Evolutionary conservation across 441 rosid species (phyloP).

Genomic region (Pelargonium fulgidum): DNA sequence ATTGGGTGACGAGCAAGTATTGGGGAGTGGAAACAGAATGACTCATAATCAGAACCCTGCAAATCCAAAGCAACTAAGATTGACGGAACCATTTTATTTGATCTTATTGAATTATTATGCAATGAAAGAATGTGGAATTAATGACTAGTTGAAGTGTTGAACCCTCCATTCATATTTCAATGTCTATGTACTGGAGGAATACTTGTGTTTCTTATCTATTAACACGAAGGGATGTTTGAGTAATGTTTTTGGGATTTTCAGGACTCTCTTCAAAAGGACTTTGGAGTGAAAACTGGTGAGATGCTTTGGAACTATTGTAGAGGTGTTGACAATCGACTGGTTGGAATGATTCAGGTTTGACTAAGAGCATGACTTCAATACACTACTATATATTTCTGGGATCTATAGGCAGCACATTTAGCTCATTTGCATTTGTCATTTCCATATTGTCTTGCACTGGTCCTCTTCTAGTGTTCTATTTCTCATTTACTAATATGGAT

Average conservation of each 20-base stretch:
- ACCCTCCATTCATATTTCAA: neutral
- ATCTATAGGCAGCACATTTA: neutral
- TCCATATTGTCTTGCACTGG: neutral
- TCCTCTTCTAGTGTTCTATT: neutral
- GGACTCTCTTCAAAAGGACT: conserved; percentile 77
- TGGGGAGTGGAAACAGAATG: neutral
- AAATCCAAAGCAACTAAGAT: neutral
- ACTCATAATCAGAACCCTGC: neutral
- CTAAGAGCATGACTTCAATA: conserved; percentile 7
- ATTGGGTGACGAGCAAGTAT: neutral
- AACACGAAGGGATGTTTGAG: conserved; percentile 7
- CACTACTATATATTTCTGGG: conserved; percentile 1
- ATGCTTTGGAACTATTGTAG: conserved; percentile 92
- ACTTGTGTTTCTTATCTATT: conserved; percentile 11
- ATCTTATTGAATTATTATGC: neutral
- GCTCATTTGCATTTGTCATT: conserved; percentile 2
- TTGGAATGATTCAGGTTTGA: conserved; percentile 70
- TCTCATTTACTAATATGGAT: neutral
- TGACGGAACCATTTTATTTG: neutral
- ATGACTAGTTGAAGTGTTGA: neutral
- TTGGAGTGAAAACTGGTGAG: conserved; percentile 87
- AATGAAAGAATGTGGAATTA: neutral
- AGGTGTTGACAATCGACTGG: conserved; percentile 76
- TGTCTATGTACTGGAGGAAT: conserved; percentile 2
- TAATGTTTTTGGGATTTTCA: conserved; percentile 26